Base-by-base conservation (phyloP, 768 basidiomycete species). In the Leccinellum albellum region DNA sequence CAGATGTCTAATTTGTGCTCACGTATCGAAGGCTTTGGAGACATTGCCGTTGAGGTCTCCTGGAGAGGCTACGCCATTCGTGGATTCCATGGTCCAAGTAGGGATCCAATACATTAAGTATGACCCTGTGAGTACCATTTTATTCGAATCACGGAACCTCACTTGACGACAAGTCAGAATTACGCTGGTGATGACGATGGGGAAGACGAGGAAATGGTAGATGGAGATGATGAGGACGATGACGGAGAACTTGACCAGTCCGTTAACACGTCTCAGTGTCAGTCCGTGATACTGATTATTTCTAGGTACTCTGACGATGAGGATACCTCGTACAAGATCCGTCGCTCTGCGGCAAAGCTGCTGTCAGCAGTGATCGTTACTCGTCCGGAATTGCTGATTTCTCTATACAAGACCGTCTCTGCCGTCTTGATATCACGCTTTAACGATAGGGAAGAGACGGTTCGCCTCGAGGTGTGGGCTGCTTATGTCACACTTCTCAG, bases 291-390 rank as follows among this genome's bases (percentile, higher is more conserved):
- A 52, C 14, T 50, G 45, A 60, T 46, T 13, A 29, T 24, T 35
- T 52, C 26, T 61, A 95, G 92, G 61, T 98, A 97, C 71, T 94
- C 93, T 6, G 97, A 99, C 64, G 97, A 99, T 56, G 97, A 98
- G 71, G 97, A 99, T 67, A 91, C 90, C 12, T 98, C 96, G 0
- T 98, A 97, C 82, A 98, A 98, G 73, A 92, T 97, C 56, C 88
- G 97, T 61, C 86, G 97, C 46, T 88, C 92, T 7, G 88, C 97
- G 7, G 93, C 94, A 17, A 98, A 98, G 70, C 78, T 98, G 4
- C 79, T 98, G 15, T 77, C 87, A 28, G 89, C 91, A 6, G 77
- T 97, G 49, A 87, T 98, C 56, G 85, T 83, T 13, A 98, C 96
- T 1, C 90, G 94, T 24, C 92, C 94, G 1, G 97, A 98, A 67